Conservation (phyloP, 306 rosid species). For the Argentina anserina region DNA sequence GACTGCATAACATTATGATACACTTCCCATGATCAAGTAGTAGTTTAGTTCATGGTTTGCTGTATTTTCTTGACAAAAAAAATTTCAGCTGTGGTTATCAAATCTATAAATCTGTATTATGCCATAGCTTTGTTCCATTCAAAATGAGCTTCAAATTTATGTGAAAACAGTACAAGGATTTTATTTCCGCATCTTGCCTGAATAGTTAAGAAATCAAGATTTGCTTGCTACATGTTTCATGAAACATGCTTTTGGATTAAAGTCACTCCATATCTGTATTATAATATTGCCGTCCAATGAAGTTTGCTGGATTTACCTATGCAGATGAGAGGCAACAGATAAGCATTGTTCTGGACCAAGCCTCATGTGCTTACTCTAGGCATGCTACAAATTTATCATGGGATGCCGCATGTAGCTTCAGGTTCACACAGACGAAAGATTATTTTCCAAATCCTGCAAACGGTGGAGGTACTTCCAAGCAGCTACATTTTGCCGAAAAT, state of each 20-base stretch:
- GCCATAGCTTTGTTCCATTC: not conserved
- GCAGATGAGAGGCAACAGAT: slow-evolving; percentile 59
- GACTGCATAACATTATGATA: not conserved
- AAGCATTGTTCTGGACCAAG: slow-evolving; percentile 31
- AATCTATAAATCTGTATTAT: not conserved
- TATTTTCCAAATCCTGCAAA: slow-evolving; percentile 47
- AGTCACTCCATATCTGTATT: not conserved
- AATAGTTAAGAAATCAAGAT: not conserved
- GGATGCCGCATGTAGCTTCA: slow-evolving; percentile 36
- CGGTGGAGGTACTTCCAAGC: slow-evolving; percentile 23
- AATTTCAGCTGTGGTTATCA: not conserved
- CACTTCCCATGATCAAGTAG: not conserved
- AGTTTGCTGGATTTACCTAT: not conserved
- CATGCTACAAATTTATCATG: slow-evolving; percentile 41
- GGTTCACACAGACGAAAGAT: slow-evolving; percentile 52
- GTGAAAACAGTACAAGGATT: not conserved
- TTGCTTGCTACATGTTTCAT: no score
- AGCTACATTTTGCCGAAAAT: slow-evolving; percentile 24
- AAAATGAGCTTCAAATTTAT: not conserved
- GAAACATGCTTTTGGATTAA: not conserved
- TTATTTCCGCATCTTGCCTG: not conserved
- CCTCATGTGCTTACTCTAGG: slow-evolving; percentile 36
- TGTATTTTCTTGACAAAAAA: not conserved
- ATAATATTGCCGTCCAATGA: not conserved
- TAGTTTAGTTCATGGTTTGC: not conserved